A percentile compares a stretch with the other conserved stretches of the same genome.
Evolutionary conservation across 441 rosid genomes (phyloP).

Genomic region (Jatropha multifida): DNA sequence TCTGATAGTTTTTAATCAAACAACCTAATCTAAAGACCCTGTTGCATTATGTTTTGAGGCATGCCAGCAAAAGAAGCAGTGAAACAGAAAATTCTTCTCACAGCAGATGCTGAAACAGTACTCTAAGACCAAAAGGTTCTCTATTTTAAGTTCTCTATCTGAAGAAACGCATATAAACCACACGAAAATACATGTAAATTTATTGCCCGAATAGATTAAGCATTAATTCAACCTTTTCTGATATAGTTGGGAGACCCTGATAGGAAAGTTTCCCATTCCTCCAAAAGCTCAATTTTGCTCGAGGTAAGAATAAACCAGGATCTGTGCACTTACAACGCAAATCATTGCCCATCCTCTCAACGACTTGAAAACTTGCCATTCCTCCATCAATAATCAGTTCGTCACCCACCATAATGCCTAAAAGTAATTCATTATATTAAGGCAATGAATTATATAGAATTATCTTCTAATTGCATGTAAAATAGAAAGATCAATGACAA

Average conservation of each 20-base stretch:
- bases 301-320: constrained; percentile 65
- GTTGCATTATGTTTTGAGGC: not conserved
- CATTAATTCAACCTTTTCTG: constrained; percentile 45
- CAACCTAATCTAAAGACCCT: not conserved
- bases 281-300: constrained; percentile 77
- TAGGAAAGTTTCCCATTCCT: constrained; percentile 64
- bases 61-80: not conserved
- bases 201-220: constrained; percentile 12
- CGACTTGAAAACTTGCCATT: constrained; percentile 70
- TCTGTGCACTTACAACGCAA: constrained; percentile 64
- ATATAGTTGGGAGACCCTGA: constrained; percentile 54
- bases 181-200: not conserved
- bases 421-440: constrained; percentile 9
- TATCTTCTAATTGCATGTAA: constrained; percentile 5
- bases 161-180: not conserved
- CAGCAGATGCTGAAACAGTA: not conserved
- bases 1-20: not conserved
- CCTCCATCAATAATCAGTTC: constrained; percentile 74
- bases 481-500: not conserved
- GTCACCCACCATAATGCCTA: constrained; percentile 71
- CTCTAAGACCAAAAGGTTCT: too few relatives aligned
- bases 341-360: constrained; percentile 57
- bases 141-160: not conserved
- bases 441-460: not conserved
- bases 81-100: not conserved